Percentiles rank a stretch among this genome's conserved stretches.
phyloP scores from a whole-genome alignment of 768 basidiomycete species.

The Rhizopogon salebrosus region DNA sequence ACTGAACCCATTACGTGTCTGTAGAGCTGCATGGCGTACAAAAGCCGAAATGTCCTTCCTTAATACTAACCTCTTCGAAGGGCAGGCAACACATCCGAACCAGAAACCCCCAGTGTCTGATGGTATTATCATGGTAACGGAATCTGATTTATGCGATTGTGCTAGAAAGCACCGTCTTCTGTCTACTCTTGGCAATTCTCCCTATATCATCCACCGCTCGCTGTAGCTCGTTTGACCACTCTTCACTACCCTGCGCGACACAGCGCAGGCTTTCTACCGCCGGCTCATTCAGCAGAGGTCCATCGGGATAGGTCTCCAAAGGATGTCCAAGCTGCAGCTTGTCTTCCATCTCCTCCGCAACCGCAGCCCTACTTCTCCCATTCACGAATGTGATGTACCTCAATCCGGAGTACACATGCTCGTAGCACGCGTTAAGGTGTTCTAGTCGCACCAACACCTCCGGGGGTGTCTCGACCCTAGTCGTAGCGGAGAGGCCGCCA shows the following conservation, averaged over 20 bases:
- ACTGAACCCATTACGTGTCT: neutral
- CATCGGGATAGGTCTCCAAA: slow-evolving; percentile 28
- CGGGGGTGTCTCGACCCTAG: slow-evolving; percentile 53
- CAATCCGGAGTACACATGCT: slow-evolving; percentile 64
- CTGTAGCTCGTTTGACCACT: slow-evolving; percentile 64
- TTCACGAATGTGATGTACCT: slow-evolving; percentile 93
- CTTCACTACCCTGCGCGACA: slow-evolving; percentile 33
- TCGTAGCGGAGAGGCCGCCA: slow-evolving; percentile 24
- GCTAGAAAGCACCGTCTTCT: slow-evolving; percentile 27
- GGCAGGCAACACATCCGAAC: no score
- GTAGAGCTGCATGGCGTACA: no score
- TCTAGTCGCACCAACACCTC: slow-evolving; percentile 68
- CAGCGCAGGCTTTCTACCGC: slow-evolving; percentile 30
- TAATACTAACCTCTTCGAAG: no score
- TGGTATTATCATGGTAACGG: no score
- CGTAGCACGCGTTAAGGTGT: slow-evolving; percentile 76
- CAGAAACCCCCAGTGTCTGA: no score
- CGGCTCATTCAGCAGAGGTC: slow-evolving; percentile 29
- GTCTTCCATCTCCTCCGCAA: slow-evolving; percentile 79
- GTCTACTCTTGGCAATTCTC: slow-evolving; percentile 67
- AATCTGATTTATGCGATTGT: no score
- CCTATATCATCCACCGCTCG: slow-evolving; percentile 75
- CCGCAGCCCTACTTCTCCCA: slow-evolving; percentile 63
- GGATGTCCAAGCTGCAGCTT: slow-evolving; percentile 50
- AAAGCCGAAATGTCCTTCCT: no score